Conservation (phyloP, 1,284 basidiomycete genomes). For the Fomitopsis palustris region DNA sequence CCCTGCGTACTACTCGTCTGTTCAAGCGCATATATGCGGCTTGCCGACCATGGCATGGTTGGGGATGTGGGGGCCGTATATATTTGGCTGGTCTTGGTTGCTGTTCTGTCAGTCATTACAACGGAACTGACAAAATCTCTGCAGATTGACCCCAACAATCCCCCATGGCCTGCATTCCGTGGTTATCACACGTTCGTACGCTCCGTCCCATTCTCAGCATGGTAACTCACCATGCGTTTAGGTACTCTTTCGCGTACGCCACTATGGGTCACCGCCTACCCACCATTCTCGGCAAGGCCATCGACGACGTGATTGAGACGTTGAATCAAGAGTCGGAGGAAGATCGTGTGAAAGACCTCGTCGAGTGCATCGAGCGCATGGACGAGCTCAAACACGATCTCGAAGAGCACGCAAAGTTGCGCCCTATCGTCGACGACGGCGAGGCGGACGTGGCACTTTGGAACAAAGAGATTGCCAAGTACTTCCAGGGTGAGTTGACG, state of each 20-base stretch:
- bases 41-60: not conserved
- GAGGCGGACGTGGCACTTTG: constrained; percentile 94
- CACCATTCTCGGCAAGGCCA: constrained; percentile 94
- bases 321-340: constrained; percentile 87
- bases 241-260: constrained; percentile 93
- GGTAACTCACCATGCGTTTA: constrained; percentile 54
- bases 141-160: constrained; percentile 88
- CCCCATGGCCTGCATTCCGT: constrained; percentile 93
- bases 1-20: not conserved
- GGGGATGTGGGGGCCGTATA: too few species aligned
- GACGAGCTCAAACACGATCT: constrained; percentile 80
- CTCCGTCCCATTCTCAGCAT: not conserved
- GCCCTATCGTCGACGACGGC: constrained; percentile 88
- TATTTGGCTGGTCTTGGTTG: not conserved
- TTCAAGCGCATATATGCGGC: constrained; percentile 6
- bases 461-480: constrained; percentile 96
- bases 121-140: not conserved
- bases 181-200: constrained; percentile 67
- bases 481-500: constrained; percentile 70
- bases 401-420: constrained; percentile 74
- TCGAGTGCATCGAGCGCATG: constrained; percentile 86
- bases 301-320: constrained; percentile 89
- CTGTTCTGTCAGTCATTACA: not conserved
- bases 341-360: constrained; percentile 84
- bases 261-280: constrained; percentile 94